Base-by-base conservation (phyloP, 495 filamentous ascomycete genomes). In the Aspergillus bertholletiae region DNA sequence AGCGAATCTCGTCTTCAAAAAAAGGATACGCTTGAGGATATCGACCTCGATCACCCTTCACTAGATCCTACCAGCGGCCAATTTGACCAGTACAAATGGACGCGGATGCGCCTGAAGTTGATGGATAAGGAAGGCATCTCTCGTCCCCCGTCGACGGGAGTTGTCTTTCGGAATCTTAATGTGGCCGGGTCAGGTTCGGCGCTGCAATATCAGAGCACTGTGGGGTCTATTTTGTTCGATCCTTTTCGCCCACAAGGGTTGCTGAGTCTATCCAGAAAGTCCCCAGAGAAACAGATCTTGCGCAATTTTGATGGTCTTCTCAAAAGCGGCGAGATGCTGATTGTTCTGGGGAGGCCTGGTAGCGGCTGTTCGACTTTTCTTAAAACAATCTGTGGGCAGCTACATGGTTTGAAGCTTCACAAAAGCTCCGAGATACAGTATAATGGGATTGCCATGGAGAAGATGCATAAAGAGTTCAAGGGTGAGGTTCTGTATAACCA, bases 401-500 rank as follows among this genome's bases (percentile, higher is more conserved):
- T 73, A 3, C 66, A 74, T 55, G 72, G 74, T 0, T 46, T 76
- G 15, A 63, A 73, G 21, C 46, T 84, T 7, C 70, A 68, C 2
- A 59, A 79, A 20, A 49, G 60, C 17, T 74, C 78, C 0, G 59
- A 66, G 18, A 68, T 84, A n/a, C 74, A 79, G 54, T 82, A 80
- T 59, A 78, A 81, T 52, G 77, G 78, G 2, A 64, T 80, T 44
- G 68, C 77, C 0, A 78, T 80, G 65, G 64, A 74, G 20, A 69
- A 65, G 45, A 85, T 85, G 70, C 71, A 75, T 50, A 78, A 74
- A 47, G 74, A 84, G 55, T 86, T 83, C 57, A 77, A 81, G 59
- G 85, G 86, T 12, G 85, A 88, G 55, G 77, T 84, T 17, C 65
- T 88, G 12, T 88, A 87, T 56, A 80, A 84, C 55, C 72, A 78